Evolutionary conservation across 306 rosid genomes (phyloP).

Genomic region (Potentilla sterilis): DNA sequence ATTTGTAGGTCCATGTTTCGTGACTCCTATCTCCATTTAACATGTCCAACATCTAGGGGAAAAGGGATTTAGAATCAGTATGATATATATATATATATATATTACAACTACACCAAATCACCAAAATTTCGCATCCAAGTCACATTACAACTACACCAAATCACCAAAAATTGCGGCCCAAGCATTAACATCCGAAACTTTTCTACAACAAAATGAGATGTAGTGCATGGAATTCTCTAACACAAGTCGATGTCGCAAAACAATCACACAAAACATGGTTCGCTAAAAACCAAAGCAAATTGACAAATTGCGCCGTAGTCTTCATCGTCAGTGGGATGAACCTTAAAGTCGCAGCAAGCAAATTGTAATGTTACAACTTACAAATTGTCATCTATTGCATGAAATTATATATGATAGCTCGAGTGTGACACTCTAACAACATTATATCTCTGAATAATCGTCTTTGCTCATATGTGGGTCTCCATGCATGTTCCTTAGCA

Average conservation of each 20-base stretch:
- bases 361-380: background rate
- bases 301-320: background rate
- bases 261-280: background rate
- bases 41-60: background rate
- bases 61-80: background rate
- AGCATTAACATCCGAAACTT: background rate
- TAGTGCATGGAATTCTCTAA: background rate
- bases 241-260: background rate
- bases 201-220: background rate
- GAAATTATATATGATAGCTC: background rate
- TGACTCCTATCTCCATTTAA: background rate
- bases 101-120: too few relatives aligned
- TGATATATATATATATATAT: too few relatives aligned
- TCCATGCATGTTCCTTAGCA: background rate
- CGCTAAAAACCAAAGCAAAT: background rate
- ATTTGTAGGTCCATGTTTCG: background rate
- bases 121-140: background rate
- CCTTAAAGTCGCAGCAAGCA: background rate
- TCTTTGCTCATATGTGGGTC: conserved; percentile 14
- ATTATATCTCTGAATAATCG: conserved; percentile 8
- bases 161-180: background rate
- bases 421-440: conserved; percentile 15
- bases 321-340: background rate
- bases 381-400: conserved; percentile 13
- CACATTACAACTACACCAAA: background rate